Evolutionary conservation across 768 basidiomycete species (phyloP).

Genomic region (Agrocybe pediades): DNA sequence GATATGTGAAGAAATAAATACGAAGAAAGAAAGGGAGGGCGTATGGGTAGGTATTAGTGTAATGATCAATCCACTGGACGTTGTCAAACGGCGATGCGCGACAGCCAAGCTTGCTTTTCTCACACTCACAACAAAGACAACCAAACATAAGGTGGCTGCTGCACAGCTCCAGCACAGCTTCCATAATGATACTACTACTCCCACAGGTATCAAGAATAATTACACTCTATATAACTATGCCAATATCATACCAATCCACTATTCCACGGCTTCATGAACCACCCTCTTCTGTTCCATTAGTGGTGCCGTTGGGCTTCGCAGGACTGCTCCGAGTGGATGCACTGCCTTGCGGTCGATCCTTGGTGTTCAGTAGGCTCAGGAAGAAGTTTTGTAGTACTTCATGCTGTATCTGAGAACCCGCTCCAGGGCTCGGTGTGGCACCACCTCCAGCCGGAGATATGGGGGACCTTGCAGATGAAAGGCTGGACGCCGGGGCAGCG

Average conservation of each 20-base stretch:
- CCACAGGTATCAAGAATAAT: conserved; percentile 8
- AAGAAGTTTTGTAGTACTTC: conserved; percentile 89
- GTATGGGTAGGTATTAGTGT: conserved; percentile 4
- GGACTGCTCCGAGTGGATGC: conserved; percentile 19
- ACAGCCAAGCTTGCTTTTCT: conserved; percentile 9
- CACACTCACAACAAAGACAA: conserved; percentile 21
- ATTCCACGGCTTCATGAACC: conserved; percentile 24
- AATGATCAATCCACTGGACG: conserved; percentile 10
- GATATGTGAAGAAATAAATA: conserved; percentile 25
- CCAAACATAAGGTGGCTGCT: conserved; percentile 18
- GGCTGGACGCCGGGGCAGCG: conserved; percentile 30
- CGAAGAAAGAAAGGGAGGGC: conserved; percentile 3
- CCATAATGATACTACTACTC: neutral
- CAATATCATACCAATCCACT: conserved; percentile 9
- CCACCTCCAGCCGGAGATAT: conserved; percentile 36
- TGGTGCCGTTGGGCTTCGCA: conserved; percentile 23
- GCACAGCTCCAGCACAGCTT: neutral
- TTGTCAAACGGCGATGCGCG: conserved; percentile 12
- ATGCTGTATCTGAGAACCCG: conserved; percentile 67
- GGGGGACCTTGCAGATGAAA: conserved; percentile 33
- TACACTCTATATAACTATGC: conserved; percentile 11
- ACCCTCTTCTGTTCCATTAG: conserved; percentile 39
- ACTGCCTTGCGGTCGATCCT: conserved; percentile 48
- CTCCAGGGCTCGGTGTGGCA: conserved; percentile 25
- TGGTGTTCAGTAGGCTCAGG: conserved; percentile 75